These are phyloP conservation scores for Termitomyces sp. DNA, from an alignment of 768 basidiomycete species.

Conservation along the genomic window DNA sequence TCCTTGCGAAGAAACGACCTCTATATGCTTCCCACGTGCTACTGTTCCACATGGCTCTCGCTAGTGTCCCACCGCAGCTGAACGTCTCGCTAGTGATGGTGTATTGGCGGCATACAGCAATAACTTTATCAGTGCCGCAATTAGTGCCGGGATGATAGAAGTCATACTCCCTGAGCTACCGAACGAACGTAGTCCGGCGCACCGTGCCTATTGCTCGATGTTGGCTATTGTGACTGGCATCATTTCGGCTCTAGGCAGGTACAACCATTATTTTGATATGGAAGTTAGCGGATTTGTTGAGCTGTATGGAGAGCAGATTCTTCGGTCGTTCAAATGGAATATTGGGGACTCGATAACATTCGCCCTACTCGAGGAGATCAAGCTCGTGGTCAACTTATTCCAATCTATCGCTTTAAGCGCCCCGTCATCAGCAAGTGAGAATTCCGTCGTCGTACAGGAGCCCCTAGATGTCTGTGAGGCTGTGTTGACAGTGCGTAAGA, in stretches of 20 bases:
- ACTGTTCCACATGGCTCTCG: constrained; percentile 83
- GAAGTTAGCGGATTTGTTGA: constrained; percentile 87
- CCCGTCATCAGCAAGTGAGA: constrained; percentile 39
- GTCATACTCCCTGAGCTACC: constrained; percentile 65
- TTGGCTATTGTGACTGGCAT: constrained; percentile 75
- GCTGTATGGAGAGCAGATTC: constrained; percentile 78
- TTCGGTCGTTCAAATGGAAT: constrained; percentile 76
- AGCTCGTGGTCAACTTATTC: constrained; percentile 76
- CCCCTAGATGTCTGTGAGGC: constrained; percentile 56
- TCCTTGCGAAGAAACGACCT: constrained; percentile 60
- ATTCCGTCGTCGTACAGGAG: constrained; percentile 41
- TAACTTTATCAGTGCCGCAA: constrained; percentile 72
- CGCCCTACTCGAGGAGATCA: constrained; percentile 78
- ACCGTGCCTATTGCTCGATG: constrained; percentile 82
- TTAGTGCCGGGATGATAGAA: constrained; percentile 72
- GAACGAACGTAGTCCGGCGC: constrained; percentile 74
- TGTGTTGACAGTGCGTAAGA: constrained; percentile 51
- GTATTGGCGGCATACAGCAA: constrained; percentile 79
- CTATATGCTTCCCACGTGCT: constrained; percentile 77
- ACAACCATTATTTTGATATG: constrained; percentile 75
- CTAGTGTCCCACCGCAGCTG: constrained; percentile 73
- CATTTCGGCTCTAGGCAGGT: constrained; percentile 55
- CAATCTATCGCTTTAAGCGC: constrained; percentile 63
- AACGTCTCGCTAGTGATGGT: constrained; percentile 82
- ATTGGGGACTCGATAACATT: constrained; percentile 74